Conservation (phyloP, 225 moss, liverwort and hornwort genomes). For the Marchantia paleacea region DNA sequence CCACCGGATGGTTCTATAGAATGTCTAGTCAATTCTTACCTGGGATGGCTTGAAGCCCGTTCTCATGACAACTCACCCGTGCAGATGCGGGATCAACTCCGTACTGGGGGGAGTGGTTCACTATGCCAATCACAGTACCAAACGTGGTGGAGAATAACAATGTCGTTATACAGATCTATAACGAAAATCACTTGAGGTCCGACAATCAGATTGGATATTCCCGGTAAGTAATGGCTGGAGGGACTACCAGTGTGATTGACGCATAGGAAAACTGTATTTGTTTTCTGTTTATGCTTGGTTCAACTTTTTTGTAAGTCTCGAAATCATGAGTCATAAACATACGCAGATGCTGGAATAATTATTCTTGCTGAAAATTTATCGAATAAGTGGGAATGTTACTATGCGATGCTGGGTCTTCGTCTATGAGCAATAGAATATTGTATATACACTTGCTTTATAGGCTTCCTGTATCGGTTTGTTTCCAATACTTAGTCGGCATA, state of each 20-base stretch:
- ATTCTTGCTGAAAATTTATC: too few species aligned
- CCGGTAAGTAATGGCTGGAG: constrained; percentile 9
- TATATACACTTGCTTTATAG: too few species aligned
- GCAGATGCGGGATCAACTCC: constrained; percentile 18
- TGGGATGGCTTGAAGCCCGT: neutral
- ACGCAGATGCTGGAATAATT: neutral
- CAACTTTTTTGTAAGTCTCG: too few species aligned
- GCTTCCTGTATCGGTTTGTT: too few species aligned
- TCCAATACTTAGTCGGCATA: too few species aligned
- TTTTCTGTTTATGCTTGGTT: too few species aligned
- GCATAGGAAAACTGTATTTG: too few species aligned
- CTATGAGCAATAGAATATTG: too few species aligned
- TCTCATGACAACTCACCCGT: neutral
- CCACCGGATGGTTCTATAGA: neutral
- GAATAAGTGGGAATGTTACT: too few species aligned
- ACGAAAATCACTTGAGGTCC: constrained; percentile 20
- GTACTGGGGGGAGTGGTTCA: constrained; percentile 24
- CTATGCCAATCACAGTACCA: constrained; percentile 18
- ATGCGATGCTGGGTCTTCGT: too few species aligned
- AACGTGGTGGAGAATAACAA: constrained; percentile 11
- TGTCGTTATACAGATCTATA: constrained; percentile 12
- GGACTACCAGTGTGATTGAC: neutral
- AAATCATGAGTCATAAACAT: neutral
- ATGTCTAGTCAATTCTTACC: neutral
- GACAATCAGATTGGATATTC: constrained; percentile 25